Evolutionary conservation across 768 basidiomycete genomes (phyloP).

Genomic region (Hemileccinum impolitum): DNA sequence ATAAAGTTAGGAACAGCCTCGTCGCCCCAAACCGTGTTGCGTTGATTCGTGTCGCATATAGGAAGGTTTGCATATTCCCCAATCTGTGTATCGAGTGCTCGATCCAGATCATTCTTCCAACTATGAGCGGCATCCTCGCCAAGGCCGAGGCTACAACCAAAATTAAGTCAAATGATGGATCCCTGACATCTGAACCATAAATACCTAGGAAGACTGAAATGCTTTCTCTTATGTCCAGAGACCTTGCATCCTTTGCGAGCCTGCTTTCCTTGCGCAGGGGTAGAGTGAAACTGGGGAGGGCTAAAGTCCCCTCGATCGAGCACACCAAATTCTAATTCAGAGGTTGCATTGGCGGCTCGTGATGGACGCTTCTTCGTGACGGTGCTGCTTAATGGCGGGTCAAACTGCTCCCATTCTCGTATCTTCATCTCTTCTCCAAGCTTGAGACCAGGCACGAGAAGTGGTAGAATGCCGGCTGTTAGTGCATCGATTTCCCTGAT

Average conservation of each 20-base stretch:
- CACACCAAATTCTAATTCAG: conserved; percentile 27
- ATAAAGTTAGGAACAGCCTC: conserved; percentile 36
- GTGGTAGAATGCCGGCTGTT: conserved; percentile 63
- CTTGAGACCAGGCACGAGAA: conserved; percentile 64
- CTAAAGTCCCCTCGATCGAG: conserved; percentile 42
- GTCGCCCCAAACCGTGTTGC: conserved; percentile 48
- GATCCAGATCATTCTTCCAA: conserved; percentile 55
- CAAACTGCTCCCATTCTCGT: conserved; percentile 41
- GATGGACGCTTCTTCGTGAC: conserved; percentile 38
- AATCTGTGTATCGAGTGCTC: conserved; percentile 43
- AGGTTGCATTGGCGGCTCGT: conserved; percentile 5
- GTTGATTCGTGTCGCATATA: conserved; percentile 39
- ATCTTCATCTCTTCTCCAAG: conserved; percentile 56
- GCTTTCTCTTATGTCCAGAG: conserved; percentile 56
- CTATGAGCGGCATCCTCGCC: conserved; percentile 56
- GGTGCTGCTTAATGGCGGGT: conserved; percentile 34
- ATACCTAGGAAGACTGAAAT: conserved; percentile 64
- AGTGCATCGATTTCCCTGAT: conserved; percentile 69
- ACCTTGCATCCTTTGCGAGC: conserved; percentile 38
- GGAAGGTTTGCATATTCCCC: conserved; percentile 39
- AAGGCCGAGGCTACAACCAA: conserved; percentile 50
- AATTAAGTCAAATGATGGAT: background rate
- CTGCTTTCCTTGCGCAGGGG: conserved; percentile 44
- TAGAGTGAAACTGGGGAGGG: conserved; percentile 58
- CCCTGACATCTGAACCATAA: background rate